Base-by-base conservation (phyloP, 2,329 filamentous ascomycete genomes). In the Pseudocercospora eumusae region DNA sequence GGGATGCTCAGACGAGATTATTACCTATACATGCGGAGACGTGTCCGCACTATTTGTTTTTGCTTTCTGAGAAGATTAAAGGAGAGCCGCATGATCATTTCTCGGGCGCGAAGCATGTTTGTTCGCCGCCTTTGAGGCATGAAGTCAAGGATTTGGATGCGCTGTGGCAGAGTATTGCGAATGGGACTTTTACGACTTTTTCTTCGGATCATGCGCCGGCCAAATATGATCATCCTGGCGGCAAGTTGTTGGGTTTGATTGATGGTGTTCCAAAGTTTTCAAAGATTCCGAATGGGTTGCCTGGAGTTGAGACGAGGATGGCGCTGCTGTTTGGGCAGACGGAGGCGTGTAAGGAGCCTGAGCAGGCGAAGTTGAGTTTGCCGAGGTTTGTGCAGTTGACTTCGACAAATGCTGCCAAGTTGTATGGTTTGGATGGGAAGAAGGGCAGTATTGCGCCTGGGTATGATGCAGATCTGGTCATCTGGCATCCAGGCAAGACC, bases 351-450 rank as follows among this genome's bases (percentile, higher is more conserved):
- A 61, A 66, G 40, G 53, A 67, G 11, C 47, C 68, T n/a, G 66
- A 63, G 21, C 57, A 70, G 45, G 70, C 66, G 8, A 66, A 66
- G 15, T 62, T 75, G 20, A 68, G 65, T n/a, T 62, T 77, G 3
- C 75, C 75, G n/a, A 73, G 74, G 4, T 81, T 80, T 66, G 79
- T 81, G 18, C 75, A 79, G 64, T 57, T 81, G n/a, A 80, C 66
- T 1, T 72, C 74, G 2, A 75, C 75, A 0, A 81, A 80, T 56
- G 74, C 79, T 0, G 79, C 79, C 0, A 80, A 77, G 66, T 66
- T 80, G 59, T 81, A 80, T 62, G 78, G 78, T 0, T 68, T 80
- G 1, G 71, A 71, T 11, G 73, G 73, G 2, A 67, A 64, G 28
- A 80, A 80, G 57, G 79, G 79, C 0, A 73, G 71, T 2, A 75